These are phyloP conservation scores for Babesia sp. DNA, from an alignment of 169 alveolate genomes.

Conservation along the genomic window DNA sequence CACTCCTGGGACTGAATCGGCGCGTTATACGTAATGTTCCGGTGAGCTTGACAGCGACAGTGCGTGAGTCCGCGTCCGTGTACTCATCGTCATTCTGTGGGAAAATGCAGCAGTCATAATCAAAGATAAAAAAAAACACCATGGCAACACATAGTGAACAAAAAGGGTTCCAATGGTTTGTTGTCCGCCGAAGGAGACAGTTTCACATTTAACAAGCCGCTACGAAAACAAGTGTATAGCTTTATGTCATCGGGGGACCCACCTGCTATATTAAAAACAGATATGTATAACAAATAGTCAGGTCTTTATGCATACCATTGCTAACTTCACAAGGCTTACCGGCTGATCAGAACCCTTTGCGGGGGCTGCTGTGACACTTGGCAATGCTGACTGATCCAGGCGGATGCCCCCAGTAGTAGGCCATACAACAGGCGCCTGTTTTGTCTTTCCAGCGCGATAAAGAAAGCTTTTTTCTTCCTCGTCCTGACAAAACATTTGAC, in stretches of 20 bases:
- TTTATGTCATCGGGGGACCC: too few relatives aligned
- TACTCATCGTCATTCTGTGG: constrained; percentile 35
- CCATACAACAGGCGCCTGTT: constrained; percentile 36
- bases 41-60: constrained; percentile 40
- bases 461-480: constrained; percentile 15
- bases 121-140: too few relatives aligned
- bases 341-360: too few relatives aligned
- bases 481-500: constrained; percentile 7
- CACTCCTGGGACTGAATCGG: constrained; percentile 33
- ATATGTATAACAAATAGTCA: background rate
- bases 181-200: too few relatives aligned
- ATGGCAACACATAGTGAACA: too few relatives aligned
- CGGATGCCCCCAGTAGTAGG: constrained; percentile 68
- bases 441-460: constrained; percentile 24
- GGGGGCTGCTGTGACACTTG: background rate
- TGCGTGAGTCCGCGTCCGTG: constrained; percentile 34
- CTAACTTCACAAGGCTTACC: too few relatives aligned
- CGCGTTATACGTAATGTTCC: constrained; percentile 42
- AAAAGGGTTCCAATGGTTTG: too few relatives aligned
- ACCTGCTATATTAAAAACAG: background rate
- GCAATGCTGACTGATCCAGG: constrained; percentile 14
- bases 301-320: background rate
- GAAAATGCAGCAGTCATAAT: background rate
- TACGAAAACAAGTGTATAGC: too few relatives aligned
- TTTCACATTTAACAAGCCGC: too few relatives aligned